Percentiles rank a stretch among this genome's conserved stretches.
These are phyloP conservation scores for Cyclocybe cylindracea DNA, from an alignment of 768 basidiomycete genomes.

Conservation along the genomic window DNA sequence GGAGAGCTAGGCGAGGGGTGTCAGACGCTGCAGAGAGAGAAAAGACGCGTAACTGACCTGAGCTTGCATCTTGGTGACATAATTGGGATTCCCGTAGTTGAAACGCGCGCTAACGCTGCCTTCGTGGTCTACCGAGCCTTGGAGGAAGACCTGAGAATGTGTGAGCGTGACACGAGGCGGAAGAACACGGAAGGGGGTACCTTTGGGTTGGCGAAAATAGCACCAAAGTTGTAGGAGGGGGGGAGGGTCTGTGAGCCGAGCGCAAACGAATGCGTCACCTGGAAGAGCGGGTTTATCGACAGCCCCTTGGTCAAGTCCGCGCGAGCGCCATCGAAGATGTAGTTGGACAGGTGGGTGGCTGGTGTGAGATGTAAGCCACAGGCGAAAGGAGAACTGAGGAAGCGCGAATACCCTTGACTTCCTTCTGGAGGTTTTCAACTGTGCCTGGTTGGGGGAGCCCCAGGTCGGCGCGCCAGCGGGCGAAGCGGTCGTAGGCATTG, in stretches of 20 bases:
- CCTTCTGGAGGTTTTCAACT: slow-evolving; percentile 90
- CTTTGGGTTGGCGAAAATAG: slow-evolving; percentile 83
- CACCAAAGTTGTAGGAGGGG: slow-evolving; percentile 93
- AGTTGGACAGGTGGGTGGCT: slow-evolving; percentile 93
- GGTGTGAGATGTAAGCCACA: slow-evolving; percentile 10
- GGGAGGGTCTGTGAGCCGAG: slow-evolving; percentile 84
- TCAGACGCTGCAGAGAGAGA: slow-evolving; percentile 6
- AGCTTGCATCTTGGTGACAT: slow-evolving; percentile 84
- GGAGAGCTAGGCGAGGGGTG: slow-evolving; percentile 58
- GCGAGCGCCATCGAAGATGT: slow-evolving; percentile 95
- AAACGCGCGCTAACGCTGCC: slow-evolving; percentile 86
- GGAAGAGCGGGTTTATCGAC: slow-evolving; percentile 94
- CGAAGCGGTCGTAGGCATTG: slow-evolving; percentile 70
- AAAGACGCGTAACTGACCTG: slow-evolving; percentile 59
- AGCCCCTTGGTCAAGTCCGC: slow-evolving; percentile 95
- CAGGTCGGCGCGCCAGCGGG: slow-evolving; percentile 79
- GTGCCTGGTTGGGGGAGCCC: slow-evolving; percentile 91
- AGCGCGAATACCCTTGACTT: slow-evolving; percentile 74
- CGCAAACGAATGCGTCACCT: slow-evolving; percentile 95
- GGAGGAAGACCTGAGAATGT: slow-evolving; percentile 72
- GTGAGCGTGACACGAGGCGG: slow-evolving; percentile 19
- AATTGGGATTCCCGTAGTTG: slow-evolving; percentile 81
- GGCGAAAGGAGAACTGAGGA: not conserved
- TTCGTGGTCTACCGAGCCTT: slow-evolving; percentile 93
- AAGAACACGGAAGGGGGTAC: slow-evolving; percentile 40